Conservation (phyloP, 2,329 filamentous ascomycete species). For the Colletotrichum graminicola region DNA sequence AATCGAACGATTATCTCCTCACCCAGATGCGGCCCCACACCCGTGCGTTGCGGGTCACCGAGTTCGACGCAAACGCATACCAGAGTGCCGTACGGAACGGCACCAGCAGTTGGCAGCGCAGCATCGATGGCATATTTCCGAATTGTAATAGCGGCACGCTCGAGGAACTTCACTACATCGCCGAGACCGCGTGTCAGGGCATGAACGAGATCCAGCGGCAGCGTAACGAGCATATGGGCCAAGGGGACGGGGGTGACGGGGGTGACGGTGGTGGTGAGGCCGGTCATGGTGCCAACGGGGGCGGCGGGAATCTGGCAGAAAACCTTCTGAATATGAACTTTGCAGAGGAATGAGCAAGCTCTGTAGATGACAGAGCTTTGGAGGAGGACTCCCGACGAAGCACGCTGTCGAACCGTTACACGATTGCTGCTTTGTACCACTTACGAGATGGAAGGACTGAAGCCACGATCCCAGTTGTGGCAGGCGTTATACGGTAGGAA, state of each 20-base stretch:
- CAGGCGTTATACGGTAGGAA: constrained; percentile 7
- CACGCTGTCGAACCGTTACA: neutral
- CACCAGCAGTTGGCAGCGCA: constrained; percentile 57
- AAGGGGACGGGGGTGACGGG: constrained; percentile 16
- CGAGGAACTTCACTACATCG: constrained; percentile 59
- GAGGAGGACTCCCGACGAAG: too few relatives aligned
- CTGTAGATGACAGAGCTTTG: neutral
- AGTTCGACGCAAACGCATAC: constrained; percentile 54
- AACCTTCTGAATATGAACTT: constrained; percentile 40
- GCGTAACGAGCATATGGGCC: constrained; percentile 29
- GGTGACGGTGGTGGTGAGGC: constrained; percentile 12
- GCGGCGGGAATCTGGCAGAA: constrained; percentile 32
- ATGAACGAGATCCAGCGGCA: constrained; percentile 57
- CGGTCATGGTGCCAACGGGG: neutral
- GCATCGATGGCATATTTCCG: constrained; percentile 59
- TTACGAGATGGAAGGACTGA: too few relatives aligned
- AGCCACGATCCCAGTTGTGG: neutral
- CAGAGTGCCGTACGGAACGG: constrained; percentile 54
- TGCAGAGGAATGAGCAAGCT: constrained; percentile 5
- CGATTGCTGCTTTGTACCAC: neutral
- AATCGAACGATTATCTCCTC: constrained; percentile 44
- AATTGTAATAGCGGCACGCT: constrained; percentile 59
- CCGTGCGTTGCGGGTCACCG: constrained; percentile 45
- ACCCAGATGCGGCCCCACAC: constrained; percentile 45
- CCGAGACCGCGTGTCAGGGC: constrained; percentile 57